Evolutionary conservation across 2,329 filamentous ascomycete genomes (phyloP).

Genomic region (Pseudogymnoascus sp.): DNA sequence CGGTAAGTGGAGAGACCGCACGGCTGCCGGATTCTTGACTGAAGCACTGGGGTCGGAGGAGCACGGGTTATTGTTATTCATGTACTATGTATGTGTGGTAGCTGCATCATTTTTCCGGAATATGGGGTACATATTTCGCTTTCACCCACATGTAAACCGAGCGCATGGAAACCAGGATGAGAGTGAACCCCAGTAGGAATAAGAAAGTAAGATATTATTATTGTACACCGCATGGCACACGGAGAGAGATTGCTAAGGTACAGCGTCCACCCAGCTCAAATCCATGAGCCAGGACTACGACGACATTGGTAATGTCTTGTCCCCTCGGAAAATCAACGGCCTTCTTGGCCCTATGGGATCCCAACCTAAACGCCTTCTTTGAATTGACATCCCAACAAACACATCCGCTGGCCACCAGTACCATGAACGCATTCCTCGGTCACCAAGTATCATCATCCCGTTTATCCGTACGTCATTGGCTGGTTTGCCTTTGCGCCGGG

Average conservation of each 20-base stretch:
- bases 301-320: conserved; percentile 5
- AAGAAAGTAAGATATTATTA: conserved; percentile 1
- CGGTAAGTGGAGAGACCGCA: not conserved
- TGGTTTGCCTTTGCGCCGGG: not conserved
- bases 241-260: not conserved
- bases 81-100: not conserved
- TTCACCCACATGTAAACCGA: not conserved
- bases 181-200: not conserved
- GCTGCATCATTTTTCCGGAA: not conserved
- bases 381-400: not conserved
- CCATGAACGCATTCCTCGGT: not conserved
- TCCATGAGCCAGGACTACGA: not conserved
- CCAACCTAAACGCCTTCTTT: not conserved
- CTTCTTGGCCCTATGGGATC: not conserved
- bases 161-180: conserved; percentile 3
- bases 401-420: not conserved
- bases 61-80: not conserved
- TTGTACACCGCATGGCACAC: not conserved
- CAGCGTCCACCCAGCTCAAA: not conserved
- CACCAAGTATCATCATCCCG: not conserved
- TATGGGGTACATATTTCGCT: not conserved
- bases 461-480: conserved; percentile 6
- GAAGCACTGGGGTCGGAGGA: not conserved
- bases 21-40: not conserved
- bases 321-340: not conserved